These are phyloP conservation scores for Aspergillus phoenicis DNA, from an alignment of 2,329 filamentous ascomycete genomes.

Conservation along the genomic window DNA sequence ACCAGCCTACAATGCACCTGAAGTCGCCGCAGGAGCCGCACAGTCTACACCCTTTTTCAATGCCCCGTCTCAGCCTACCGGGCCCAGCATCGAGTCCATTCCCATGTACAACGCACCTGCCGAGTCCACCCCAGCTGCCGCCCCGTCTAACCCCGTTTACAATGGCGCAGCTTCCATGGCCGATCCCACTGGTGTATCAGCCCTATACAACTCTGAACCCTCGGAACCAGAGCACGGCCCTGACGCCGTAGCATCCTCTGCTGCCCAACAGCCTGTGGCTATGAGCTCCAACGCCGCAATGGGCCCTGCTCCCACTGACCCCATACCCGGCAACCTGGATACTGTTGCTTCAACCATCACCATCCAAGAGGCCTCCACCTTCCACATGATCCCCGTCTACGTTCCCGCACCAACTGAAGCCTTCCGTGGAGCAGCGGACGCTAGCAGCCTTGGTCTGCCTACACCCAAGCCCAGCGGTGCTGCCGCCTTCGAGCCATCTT, in stretches of 20 bases:
- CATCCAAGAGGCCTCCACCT: conserved; percentile 19
- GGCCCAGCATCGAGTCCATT: background rate
- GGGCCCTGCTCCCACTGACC: background rate
- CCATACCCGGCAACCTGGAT: conserved; percentile 1
- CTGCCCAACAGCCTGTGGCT: background rate
- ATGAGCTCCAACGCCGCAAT: background rate
- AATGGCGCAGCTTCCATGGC: background rate
- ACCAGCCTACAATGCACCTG: background rate
- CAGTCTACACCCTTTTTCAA: background rate
- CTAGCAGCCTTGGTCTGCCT: conserved; percentile 22
- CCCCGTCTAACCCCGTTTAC: background rate
- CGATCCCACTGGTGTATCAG: background rate
- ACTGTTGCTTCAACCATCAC: conserved; percentile 15
- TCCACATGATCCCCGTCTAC: conserved; percentile 32
- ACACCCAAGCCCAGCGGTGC: conserved; percentile 48
- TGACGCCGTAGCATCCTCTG: background rate
- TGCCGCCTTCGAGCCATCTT: conserved; percentile 44
- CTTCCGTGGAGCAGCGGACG: conserved; percentile 24
- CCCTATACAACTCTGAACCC: background rate
- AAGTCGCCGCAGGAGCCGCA: background rate
- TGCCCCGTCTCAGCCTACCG: background rate
- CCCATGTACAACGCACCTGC: background rate
- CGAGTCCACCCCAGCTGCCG: background rate
- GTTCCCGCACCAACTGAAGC: conserved; percentile 24
- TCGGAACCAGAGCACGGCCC: background rate